Evolutionary conservation across 2,329 filamentous ascomycete genomes (phyloP).

Genomic region (Aspergillus floridensis): DNA sequence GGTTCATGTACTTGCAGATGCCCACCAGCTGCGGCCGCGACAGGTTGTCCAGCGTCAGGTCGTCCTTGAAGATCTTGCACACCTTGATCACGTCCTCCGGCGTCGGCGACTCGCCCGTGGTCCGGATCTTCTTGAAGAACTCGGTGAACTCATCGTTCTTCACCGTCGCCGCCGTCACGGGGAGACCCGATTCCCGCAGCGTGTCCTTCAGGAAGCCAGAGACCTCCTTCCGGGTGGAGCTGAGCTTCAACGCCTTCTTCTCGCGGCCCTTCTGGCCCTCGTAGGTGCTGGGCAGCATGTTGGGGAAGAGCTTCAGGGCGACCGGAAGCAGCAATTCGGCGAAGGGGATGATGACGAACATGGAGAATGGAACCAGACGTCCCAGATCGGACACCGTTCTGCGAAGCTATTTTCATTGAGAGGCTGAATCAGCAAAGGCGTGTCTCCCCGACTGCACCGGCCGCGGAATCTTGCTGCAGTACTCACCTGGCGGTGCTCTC

Average conservation of each 20-base stretch:
- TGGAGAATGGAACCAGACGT: constrained; percentile 89
- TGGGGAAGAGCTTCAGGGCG: constrained; percentile 92
- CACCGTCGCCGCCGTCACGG: constrained; percentile 76
- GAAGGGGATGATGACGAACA: constrained; percentile 95
- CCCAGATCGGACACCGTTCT: constrained; percentile 91
- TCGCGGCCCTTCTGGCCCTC: constrained; percentile 90
- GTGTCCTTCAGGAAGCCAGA: constrained; percentile 86
- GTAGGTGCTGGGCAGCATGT: constrained; percentile 94
- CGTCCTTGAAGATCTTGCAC: constrained; percentile 98
- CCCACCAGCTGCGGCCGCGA: constrained; percentile 92
- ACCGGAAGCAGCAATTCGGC: constrained; percentile 89
- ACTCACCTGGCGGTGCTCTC: constrained; percentile 79
- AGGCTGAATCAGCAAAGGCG: not conserved
- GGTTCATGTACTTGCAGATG: constrained; percentile 98
- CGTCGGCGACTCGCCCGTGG: constrained; percentile 86
- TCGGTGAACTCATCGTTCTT: constrained; percentile 92
- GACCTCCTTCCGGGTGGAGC: constrained; percentile 88
- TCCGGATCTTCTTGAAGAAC: constrained; percentile 94
- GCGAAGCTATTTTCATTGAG: constrained; percentile 56
- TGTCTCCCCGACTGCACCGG: too few relatives aligned
- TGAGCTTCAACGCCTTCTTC: constrained; percentile 75
- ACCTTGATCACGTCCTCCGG: constrained; percentile 94
- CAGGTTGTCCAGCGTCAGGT: constrained; percentile 93
- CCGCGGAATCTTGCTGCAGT: constrained; percentile 10
- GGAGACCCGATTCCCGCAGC: constrained; percentile 87